Conservation (phyloP, 306 rosid genomes). For the Fragaria ananassa region DNA sequence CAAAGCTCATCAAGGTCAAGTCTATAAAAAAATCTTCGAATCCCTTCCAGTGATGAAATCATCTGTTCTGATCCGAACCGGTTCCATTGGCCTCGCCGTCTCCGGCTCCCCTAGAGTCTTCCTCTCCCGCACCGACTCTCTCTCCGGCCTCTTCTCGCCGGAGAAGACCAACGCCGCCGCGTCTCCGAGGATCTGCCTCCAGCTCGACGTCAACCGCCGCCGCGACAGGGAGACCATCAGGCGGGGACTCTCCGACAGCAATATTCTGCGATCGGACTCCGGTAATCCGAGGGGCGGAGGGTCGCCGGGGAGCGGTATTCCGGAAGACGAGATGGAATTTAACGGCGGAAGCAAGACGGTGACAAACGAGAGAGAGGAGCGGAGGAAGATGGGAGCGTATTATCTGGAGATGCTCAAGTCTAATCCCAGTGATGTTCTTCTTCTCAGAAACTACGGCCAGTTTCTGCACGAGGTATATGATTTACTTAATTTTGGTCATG, state of each 20-base stretch:
- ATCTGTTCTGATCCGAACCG: slow-evolving; percentile 56
- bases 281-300: neutral
- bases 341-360: slow-evolving; percentile 19
- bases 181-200: slow-evolving; percentile 44
- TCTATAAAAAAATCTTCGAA: neutral
- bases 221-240: slow-evolving; percentile 24
- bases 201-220: slow-evolving; percentile 30
- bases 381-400: slow-evolving; percentile 56
- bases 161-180: slow-evolving; percentile 19
- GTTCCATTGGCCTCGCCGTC: slow-evolving; percentile 33
- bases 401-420: slow-evolving; percentile 62
- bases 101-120: slow-evolving; percentile 32
- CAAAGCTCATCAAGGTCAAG: neutral
- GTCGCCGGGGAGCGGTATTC: slow-evolving; percentile 21
- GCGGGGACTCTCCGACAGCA: slow-evolving; percentile 39
- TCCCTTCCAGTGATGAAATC: slow-evolving; percentile 32
- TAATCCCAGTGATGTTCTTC: slow-evolving; percentile 71
- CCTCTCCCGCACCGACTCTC: slow-evolving; percentile 35
- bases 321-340: slow-evolving; percentile 19
- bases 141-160: slow-evolving; percentile 25
- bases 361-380: slow-evolving; percentile 40
- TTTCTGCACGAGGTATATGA: slow-evolving; percentile 67
- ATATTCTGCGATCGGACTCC: slow-evolving; percentile 6
- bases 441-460: slow-evolving; percentile 77
- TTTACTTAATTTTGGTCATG: neutral